These are phyloP conservation scores for Phytomonas francai DNA, from an alignment of 208 protist genomes.

Conservation along the genomic window DNA sequence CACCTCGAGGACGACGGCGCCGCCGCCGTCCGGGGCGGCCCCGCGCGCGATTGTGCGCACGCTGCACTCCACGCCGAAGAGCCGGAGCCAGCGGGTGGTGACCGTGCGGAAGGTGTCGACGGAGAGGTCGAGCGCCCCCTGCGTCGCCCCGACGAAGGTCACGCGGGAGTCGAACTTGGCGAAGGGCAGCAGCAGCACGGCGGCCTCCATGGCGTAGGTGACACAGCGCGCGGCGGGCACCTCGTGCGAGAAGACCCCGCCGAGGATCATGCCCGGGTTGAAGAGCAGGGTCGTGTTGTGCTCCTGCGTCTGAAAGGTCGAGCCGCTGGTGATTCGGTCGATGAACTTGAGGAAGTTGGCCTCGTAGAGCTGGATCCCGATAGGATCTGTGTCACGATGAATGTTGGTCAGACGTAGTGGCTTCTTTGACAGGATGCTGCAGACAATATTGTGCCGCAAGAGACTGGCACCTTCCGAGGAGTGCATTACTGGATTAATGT, in stretches of 20 bases:
- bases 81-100: conserved; percentile 76
- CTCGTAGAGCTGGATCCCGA: conserved; percentile 69
- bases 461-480: conserved; percentile 80
- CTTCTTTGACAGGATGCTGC: conserved; percentile 73
- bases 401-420: conserved; percentile 61
- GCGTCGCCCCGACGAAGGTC: conserved; percentile 81
- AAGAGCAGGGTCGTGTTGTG: conserved; percentile 76
- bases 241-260: conserved; percentile 85
- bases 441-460: conserved; percentile 82
- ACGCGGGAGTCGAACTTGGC: conserved; percentile 85
- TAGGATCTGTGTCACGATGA: conserved; percentile 58
- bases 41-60: conserved; percentile 84
- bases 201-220: conserved; percentile 81
- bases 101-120: conserved; percentile 88
- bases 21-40: conserved; percentile 71
- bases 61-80: conserved; percentile 78
- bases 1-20: conserved; percentile 77
- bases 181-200: conserved; percentile 83
- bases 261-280: conserved; percentile 87
- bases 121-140: conserved; percentile 78
- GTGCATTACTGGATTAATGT: conserved; percentile 28
- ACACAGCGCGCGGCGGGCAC: conserved; percentile 70
- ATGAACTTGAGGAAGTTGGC: conserved; percentile 92
- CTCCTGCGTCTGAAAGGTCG: conserved; percentile 58
- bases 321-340: conserved; percentile 85